phyloP scores from a whole-genome alignment of 495 filamentous ascomycete genomes.

The Talaromyces trachyspermus region DNA sequence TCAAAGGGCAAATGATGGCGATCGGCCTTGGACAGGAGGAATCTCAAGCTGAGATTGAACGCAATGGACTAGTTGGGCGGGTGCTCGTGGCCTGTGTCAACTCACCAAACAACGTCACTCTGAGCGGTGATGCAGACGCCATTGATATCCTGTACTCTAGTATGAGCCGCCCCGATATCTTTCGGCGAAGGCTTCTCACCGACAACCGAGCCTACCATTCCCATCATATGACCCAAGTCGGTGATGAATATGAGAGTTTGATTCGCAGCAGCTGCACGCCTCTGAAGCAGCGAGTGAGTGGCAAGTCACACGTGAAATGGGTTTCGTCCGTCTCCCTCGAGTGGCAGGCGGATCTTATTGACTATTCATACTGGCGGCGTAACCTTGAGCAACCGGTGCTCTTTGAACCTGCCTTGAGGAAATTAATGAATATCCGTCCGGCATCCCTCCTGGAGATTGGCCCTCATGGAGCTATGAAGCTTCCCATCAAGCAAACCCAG shows the following conservation, averaged over 20 bases:
- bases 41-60: background rate
- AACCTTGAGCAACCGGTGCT: conserved; percentile 3
- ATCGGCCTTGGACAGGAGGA: no score
- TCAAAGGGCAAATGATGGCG: no score
- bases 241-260: background rate
- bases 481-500: conserved; percentile 52
- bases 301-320: no score
- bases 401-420: background rate
- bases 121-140: no score
- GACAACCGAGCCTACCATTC: conserved; percentile 43
- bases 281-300: background rate
- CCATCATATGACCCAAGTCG: conserved; percentile 27
- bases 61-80: no score
- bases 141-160: background rate
- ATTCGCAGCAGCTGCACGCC: background rate
- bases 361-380: background rate
- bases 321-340: no score
- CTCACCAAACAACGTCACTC: no score
- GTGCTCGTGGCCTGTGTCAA: no score
- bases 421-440: background rate
- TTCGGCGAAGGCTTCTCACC: background rate
- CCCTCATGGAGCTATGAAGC: conserved; percentile 50
- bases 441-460: conserved; percentile 42
- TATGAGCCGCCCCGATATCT: background rate
- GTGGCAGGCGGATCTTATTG: no score